Evolutionary conservation across 116 monocot species (phyloP), one percentile per base, ranked within the genome.

Genomic region (Posidonia oceanica): DNA sequence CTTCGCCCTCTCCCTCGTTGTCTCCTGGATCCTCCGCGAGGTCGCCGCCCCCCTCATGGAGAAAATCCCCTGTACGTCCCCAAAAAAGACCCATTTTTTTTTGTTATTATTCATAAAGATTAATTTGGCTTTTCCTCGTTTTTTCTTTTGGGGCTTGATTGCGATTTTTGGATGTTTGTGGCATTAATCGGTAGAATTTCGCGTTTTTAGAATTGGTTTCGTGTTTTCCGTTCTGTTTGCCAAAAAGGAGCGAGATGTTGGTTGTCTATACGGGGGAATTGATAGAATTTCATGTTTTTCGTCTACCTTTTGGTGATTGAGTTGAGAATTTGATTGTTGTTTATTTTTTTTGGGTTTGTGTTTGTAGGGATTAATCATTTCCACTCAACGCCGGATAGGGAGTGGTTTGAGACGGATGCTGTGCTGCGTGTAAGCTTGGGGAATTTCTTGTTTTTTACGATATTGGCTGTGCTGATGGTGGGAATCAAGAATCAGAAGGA

Each of bases 371-470:
- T 99, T 36, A 99, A 99, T 78, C 90, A 93, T 76, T 99, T 93
- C 78, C 80, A 80, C 23, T 78, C 75, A 63, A 99, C 99, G 29
- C 99, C 99, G 0, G 86, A 90, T 67, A 76, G 90, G 61, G 99
- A 99, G 71, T 99, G 99, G 99, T 99, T 99, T 66, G 88, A 99
- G 83, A 99, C 93, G 1, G 99, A 93, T 61, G 99, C 99, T 10
- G 93, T 99, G 67, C 76, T 99, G 70, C 80, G 99, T 14, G 99
- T 99, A 21, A 99, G 99, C 75, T 57, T 99, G 67, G 99, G 99
- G 36, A 99, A 99, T 55, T 99, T 99, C 74, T 15, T 99, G 14
- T 99, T 99, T 77, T 99, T 99, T 55, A 93, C 93, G 10, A 83
- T 86, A 21, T 71, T 99, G 21, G 99, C 93, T 0, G 61, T 81